Conservation (phyloP, 2,329 filamentous ascomycete genomes). For the Alternaria atra region DNA sequence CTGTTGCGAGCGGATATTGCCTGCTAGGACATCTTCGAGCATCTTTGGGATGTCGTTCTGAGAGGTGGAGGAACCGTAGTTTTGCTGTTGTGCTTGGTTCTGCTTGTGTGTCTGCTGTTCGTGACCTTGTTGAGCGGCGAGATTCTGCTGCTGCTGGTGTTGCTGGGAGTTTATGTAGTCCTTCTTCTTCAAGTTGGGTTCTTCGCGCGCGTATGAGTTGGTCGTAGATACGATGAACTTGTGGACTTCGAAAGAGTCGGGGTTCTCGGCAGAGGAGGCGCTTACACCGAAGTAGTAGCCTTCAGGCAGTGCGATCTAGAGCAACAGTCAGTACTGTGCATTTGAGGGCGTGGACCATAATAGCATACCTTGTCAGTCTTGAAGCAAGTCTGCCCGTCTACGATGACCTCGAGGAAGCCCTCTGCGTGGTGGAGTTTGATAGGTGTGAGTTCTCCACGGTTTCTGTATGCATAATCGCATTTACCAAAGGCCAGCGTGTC, state of each 20-base stretch:
- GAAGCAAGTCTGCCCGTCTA: slow-evolving; percentile 86
- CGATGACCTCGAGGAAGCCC: slow-evolving; percentile 75
- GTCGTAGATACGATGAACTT: slow-evolving; percentile 77
- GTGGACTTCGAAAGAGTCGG: slow-evolving; percentile 94
- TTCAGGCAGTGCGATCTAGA: slow-evolving; percentile 74
- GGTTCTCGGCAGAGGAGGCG: slow-evolving; percentile 86
- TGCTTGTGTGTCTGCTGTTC: slow-evolving; percentile 29
- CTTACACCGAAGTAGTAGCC: slow-evolving; percentile 89
- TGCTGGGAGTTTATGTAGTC: slow-evolving; percentile 44
- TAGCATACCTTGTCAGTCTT: slow-evolving; percentile 70
- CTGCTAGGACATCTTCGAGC: slow-evolving; percentile 56
- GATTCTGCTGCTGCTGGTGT: slow-evolving; percentile 33
- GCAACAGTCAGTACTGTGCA: slow-evolving; percentile 8
- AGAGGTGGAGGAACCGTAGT: slow-evolving; percentile 31
- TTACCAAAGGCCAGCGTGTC: slow-evolving; percentile 92
- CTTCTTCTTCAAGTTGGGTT: slow-evolving; percentile 38
- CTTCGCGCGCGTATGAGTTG: slow-evolving; percentile 46
- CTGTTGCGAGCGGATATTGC: slow-evolving; percentile 55
- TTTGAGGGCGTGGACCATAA: not conserved
- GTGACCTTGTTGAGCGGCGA: slow-evolving; percentile 41
- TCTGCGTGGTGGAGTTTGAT: slow-evolving; percentile 76
- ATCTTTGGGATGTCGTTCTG: slow-evolving; percentile 44
- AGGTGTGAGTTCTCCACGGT: slow-evolving; percentile 83
- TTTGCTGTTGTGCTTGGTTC: slow-evolving; percentile 31
- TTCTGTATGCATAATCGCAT: slow-evolving; percentile 90